Base-by-base conservation (phyloP, 371 early-diverging fungal genomes). In the Actinomortierella wolfii region DNA sequence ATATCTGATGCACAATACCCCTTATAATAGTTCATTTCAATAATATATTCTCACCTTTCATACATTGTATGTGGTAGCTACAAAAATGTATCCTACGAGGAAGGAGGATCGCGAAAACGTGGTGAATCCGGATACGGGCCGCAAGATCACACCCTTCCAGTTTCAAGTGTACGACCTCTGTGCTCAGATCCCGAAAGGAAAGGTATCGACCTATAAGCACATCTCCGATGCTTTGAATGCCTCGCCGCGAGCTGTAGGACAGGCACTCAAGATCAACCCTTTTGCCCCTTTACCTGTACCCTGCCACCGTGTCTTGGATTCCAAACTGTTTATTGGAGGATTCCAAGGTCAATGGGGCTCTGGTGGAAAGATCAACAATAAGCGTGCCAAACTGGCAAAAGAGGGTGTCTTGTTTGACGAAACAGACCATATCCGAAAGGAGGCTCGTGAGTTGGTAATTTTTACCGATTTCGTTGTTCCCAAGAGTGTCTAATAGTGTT, bases 291-390 rank as follows among this genome's bases (percentile, higher is more conserved):
- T 81, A 11, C 92, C 92, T 17, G 81, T 94, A 0, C 93, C 94
- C 0, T 94, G 94, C 66, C 93, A 94, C 65, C 83, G 94, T 2
- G 89, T 94, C 20, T 73, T 93, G 60, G 81, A 90, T 5, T 71
- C 86, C 0, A 82, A 89, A 64, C 68, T 78, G 41, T 83, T 81
- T 49, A 78, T 92, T 43, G 93, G 93, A 13, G 94, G 94, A 0
- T 93, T 91, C 69, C 66, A 71, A 40, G 93, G 94, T 24, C 86
- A 86, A 46, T 82, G 69, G 61, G 88, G 86, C 7, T 78, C 80
- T 50, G 82, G 81, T 39, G 79, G 81, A 44, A 81, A 79, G 42
- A 84, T 86, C 51, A 82, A 83, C 47, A 83, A 87, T 67, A 92
- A 91, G 60, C 83, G 80, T 51, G 88, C 89, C 7, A 87, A 88